These are phyloP conservation scores for Hamamelis virginiana DNA, from an alignment of 164 flowering plant species.

Conservation along the genomic window DNA sequence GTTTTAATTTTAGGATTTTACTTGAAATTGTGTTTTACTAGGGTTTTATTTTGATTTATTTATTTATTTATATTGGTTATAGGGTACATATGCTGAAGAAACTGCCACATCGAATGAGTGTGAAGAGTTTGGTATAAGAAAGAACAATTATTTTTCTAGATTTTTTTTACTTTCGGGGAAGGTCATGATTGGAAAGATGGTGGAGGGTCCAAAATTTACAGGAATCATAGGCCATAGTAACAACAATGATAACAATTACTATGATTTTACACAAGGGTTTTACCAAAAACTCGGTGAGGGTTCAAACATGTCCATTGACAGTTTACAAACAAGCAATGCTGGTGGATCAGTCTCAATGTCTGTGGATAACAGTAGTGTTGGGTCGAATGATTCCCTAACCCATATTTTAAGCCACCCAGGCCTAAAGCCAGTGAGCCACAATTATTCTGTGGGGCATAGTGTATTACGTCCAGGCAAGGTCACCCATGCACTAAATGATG, in stretches of 20 bases:
- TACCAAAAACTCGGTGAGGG: constrained; percentile 37
- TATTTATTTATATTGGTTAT: no score
- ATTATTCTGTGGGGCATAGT: constrained; percentile 35
- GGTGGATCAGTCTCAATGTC: constrained; percentile 45
- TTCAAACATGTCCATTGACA: constrained; percentile 40
- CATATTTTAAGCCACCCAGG: constrained; percentile 42
- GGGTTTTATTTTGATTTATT: no score
- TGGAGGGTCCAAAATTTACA: constrained; percentile 32
- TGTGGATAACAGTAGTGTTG: constrained; percentile 42
- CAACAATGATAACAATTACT: constrained; percentile 8
- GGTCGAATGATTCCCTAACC: constrained; percentile 39
- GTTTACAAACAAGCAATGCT: constrained; percentile 31
- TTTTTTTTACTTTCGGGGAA: no score
- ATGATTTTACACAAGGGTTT: constrained; percentile 35
- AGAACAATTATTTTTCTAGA: no score
- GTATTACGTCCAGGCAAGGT: constrained; percentile 34
- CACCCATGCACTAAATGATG: constrained; percentile 33
- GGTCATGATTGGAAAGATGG: constrained; percentile 21
- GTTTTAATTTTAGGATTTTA: no score
- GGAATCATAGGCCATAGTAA: constrained; percentile 28
- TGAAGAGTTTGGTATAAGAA: no score
- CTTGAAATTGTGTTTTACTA: no score
- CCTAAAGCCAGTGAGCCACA: constrained; percentile 21
- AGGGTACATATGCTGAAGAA: no score
- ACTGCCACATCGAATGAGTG: no score